Evolutionary conservation across 2,329 filamentous ascomycete genomes (phyloP).

Genomic region (Aspergillus fumigatus): DNA sequence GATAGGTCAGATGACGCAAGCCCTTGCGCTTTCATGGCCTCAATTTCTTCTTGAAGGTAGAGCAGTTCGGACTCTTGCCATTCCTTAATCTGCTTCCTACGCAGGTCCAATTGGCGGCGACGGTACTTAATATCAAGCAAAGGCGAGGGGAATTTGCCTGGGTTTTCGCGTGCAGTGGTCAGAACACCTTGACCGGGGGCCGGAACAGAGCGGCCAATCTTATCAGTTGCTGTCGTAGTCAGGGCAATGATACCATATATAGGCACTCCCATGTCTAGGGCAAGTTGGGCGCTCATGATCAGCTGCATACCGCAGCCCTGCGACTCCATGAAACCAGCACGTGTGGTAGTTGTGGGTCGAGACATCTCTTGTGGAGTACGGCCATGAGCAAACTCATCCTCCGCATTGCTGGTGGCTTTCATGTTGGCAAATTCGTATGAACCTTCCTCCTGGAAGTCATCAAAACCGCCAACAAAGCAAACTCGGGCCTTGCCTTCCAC

Average conservation of each 20-base stretch:
- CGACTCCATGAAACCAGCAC: slow-evolving; percentile 99
- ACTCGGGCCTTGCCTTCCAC: slow-evolving; percentile 96
- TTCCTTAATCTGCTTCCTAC: slow-evolving; percentile 88
- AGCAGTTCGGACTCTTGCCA: slow-evolving; percentile 95
- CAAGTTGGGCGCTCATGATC: slow-evolving; percentile 95
- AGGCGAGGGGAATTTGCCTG: slow-evolving; percentile 89
- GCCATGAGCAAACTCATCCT: slow-evolving; percentile 87
- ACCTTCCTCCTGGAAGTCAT: slow-evolving; percentile 98
- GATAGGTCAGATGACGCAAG: slow-evolving; percentile 68
- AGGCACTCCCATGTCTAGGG: slow-evolving; percentile 96
- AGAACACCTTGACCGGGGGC: slow-evolving; percentile 95
- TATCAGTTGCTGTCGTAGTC: slow-evolving; percentile 95
- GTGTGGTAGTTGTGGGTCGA: slow-evolving; percentile 89
- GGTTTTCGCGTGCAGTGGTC: slow-evolving; percentile 86
- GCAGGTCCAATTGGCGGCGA: slow-evolving; percentile 86
- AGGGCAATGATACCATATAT: slow-evolving; percentile 93
- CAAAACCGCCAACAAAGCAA: slow-evolving; percentile 96
- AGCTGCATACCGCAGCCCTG: slow-evolving; percentile 98
- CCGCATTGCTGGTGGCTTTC: slow-evolving; percentile 97
- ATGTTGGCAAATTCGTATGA: slow-evolving; percentile 99
- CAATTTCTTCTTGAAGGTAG: slow-evolving; percentile 86
- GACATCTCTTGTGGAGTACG: slow-evolving; percentile 98
- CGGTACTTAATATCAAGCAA: slow-evolving; percentile 97
- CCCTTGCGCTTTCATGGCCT: slow-evolving; percentile 80
- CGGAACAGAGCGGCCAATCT: slow-evolving; percentile 96